Base-by-base conservation (phyloP, 2,329 filamentous ascomycete genomes). In the Plenodomus lindquistii region DNA sequence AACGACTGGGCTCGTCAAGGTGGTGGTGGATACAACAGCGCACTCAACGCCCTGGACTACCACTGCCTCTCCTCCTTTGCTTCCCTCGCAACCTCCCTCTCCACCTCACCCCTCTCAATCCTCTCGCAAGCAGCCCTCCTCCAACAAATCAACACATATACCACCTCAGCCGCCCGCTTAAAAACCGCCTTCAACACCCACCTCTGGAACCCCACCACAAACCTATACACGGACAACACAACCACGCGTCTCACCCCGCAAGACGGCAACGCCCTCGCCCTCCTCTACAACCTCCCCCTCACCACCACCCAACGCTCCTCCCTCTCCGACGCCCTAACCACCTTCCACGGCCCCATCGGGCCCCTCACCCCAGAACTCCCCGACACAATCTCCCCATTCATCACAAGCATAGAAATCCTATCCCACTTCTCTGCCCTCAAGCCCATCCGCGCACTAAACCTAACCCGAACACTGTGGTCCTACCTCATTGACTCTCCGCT, bases 311-410 rank as follows among this genome's bases (percentile, higher is more conserved):
- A 59, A 29, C 44, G 51, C n/a, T 42, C 48, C 7, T 5, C 49
- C 29, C 34, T 69, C 41, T 62, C 57, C 37, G 19, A 27, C 4
- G 48, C 46, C 0, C 50, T 69, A 0, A 54, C 50, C 1, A 22
- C 48, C 7, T 65, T 60, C 48, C 69, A 65, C 65, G 66, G 61
- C 18, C 50, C 53, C 13, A 57, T 69, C 42, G 67, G 67, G 2
- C 63, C 67, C 15, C 50, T 66, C 11, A 60, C 65, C 6, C 67
- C 65, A 1, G 72, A 74, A 48, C 55, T 71, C 4, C 64, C 69
- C 0, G 68, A 71, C 37, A 69, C 65, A n/a, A 68, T 75, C 42
- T 71, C 67, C 2, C 70, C 72, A 3, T 74, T 74, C 46, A 62
- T 72, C 11, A 62, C 62, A 36, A 60, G 42, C 40, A 65, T 65